Base-by-base conservation (phyloP, 208 protist species). In the Phytomonas sp. region DNA sequence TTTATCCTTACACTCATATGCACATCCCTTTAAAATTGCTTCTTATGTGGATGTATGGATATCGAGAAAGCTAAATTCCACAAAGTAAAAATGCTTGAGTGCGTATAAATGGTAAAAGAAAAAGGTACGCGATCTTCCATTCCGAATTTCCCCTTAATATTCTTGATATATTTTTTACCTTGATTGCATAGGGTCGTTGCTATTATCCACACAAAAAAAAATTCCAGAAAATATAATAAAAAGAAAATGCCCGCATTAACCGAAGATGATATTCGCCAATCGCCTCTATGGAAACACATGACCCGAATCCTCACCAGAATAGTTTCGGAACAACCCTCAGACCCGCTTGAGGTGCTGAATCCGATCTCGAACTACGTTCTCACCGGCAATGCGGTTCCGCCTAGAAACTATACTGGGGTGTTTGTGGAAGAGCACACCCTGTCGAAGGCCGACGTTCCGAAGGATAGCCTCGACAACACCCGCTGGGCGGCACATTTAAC, bases 271-370 rank as follows among this genome's bases (percentile, higher is more conserved):
- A 85, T 96, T 45, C 75, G 80, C 12, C 74, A 82, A 66, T 88
- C 92, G 33, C 84, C 92, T 1, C 42, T 94, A 70, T 96, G 92
- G 89, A 67, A 88, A 26, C 92, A 96, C 86, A 86, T 96, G 87
- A 82, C 80, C 60, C 74, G 87, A 60, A 82, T 92, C 29, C 76
- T 96, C 29, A 78, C 89, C 33, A 77, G 91, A 29, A 78, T 96
- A 60, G 71, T 94, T 14, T 79, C 81, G 40, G 86, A 94, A 77
- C 81, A 82, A 8, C 92, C 92, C 29, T 66, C 67, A 40, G 76
- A 85, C 69, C 78, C 86, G 29, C 70, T 94, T 37, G 87, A 94
- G 63, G 79, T 85, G 8, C 69, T 96, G 29, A 75, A 75, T 16
- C 79, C 89, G 6, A 84, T 83, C 29, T 96, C 92, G 12, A 82